Base-by-base conservation (phyloP, 345 rosid genomes). In the Eucalyptus dawsonii region DNA sequence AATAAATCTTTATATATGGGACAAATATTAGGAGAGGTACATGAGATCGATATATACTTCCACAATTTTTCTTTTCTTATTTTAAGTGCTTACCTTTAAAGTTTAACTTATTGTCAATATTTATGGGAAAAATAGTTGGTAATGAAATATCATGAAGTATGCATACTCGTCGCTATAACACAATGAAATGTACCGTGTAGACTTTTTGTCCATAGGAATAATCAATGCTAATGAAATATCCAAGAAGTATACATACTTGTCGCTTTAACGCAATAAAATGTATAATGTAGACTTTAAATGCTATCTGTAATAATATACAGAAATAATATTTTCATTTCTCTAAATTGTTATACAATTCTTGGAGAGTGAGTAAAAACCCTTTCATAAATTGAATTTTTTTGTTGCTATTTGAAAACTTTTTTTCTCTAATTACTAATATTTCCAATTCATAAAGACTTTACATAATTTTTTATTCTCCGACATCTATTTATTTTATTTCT, bases 291-390 rank as follows among this genome's bases (percentile, higher is more conserved):
- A 56, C 29, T 22, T 56, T 56, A 24, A 56, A 25, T 56, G 62
- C 1, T 56, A 24, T 22, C 6, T 24, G 1, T 10, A 56, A 24
- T 24, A 56, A 56, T 24, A 9, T 24, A 25, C 1, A 25, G 0
- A 56, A 56, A 56, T 56, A 56, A 24, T 24, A 56, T 56, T 56
- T 56, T 56, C 1, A 56, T 56, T 25, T 24, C 29, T 56, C 12
- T 11, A 56, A 56, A 56, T 67, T 67, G 40, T 31, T 15, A 8
- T 14, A 62, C 37, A 62, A 62, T 62, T 67, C 80, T 67, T 31
- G 80, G 80, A 67, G 40, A 67, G 19, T 9, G 22, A 8, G 80
- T 31, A 34, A 67, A 67, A 67, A 15, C 11, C 11, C 40, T 67
- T 31, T 0, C 80, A 67, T 67, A 5, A 50, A 50, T 67, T 67